These are phyloP conservation scores for Trichosporon faecale DNA, from an alignment of 1,284 basidiomycete genomes.

Conservation along the genomic window DNA sequence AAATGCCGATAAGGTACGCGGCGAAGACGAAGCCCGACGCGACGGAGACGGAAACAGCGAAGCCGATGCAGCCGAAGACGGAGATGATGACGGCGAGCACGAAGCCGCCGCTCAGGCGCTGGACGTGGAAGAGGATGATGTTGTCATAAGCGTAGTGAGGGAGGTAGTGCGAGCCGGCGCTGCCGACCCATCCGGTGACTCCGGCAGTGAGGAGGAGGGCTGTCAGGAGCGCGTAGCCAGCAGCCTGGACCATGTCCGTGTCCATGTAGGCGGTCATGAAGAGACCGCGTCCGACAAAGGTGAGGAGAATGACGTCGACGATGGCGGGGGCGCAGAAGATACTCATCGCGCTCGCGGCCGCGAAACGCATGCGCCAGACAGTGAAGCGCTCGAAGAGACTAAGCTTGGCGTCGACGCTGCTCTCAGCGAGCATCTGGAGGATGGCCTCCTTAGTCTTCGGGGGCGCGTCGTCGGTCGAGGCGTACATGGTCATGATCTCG, in stretches of 20 bases:
- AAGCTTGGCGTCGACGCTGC: slow-evolving; percentile 14
- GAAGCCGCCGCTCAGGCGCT: slow-evolving; percentile 17
- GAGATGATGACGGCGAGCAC: slow-evolving; percentile 13
- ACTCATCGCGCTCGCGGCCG: slow-evolving; percentile 16
- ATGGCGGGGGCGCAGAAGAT: slow-evolving; percentile 19
- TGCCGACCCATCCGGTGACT: slow-evolving; percentile 20
- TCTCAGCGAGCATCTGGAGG: slow-evolving; percentile 17
- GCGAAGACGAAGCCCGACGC: slow-evolving; percentile 16
- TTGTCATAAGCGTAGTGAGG: slow-evolving; percentile 19
- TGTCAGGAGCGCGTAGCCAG: slow-evolving; percentile 14
- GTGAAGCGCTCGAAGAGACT: slow-evolving; percentile 10
- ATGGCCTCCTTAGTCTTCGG: slow-evolving; percentile 6
- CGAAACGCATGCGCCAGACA: slow-evolving; percentile 17
- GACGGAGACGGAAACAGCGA: neutral
- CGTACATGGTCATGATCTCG: slow-evolving; percentile 23
- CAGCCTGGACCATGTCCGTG: slow-evolving; percentile 10
- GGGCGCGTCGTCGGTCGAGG: slow-evolving; percentile 6
- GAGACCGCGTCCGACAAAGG: slow-evolving; percentile 17
- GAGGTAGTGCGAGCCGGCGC: slow-evolving; percentile 17
- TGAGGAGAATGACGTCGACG: slow-evolving; percentile 18
- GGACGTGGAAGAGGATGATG: slow-evolving; percentile 19
- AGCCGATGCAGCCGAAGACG: slow-evolving; percentile 10
- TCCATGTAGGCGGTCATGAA: slow-evolving; percentile 21
- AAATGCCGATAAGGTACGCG: slow-evolving; percentile 16
- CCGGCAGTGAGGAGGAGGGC: slow-evolving; percentile 16